Conservation (phyloP, 345 rosid genomes). For the Citrus unshiu region DNA sequence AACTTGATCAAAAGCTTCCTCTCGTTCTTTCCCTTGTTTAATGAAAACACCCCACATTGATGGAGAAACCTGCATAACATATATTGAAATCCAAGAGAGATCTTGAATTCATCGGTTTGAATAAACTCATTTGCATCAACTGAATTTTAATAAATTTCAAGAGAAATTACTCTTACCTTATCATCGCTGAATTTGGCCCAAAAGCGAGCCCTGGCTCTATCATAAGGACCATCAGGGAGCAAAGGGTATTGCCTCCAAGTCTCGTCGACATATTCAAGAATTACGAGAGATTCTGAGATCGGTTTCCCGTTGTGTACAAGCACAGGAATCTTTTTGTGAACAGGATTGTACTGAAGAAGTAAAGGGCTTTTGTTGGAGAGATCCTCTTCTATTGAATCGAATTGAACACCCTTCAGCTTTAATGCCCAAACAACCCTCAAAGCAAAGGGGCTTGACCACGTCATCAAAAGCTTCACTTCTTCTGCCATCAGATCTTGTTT, state of each 20-base stretch:
- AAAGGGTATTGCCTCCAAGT: slow-evolving; percentile 30
- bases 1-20: slow-evolving; percentile 15
- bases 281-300: slow-evolving; percentile 27
- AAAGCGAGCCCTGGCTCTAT: slow-evolving; percentile 25
- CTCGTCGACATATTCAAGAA: slow-evolving; percentile 35
- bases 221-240: slow-evolving; percentile 22
- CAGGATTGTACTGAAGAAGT: slow-evolving; percentile 29
- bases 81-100: neutral
- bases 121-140: too few relatives aligned
- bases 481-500: slow-evolving; percentile 4
- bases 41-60: slow-evolving; percentile 19
- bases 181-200: slow-evolving; percentile 32
- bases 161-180: slow-evolving; percentile 10
- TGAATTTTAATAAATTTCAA: too few relatives aligned
- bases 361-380: slow-evolving; percentile 26
- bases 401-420: slow-evolving; percentile 24
- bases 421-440: slow-evolving; percentile 30
- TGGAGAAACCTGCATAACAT: slow-evolving; percentile 13
- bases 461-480: slow-evolving; percentile 30
- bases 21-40: slow-evolving; percentile 24
- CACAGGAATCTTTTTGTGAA: slow-evolving; percentile 32
- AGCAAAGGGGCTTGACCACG: slow-evolving; percentile 31
- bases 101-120: too few relatives aligned
- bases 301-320: slow-evolving; percentile 29
- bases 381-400: slow-evolving; percentile 29